A percentile compares a stretch with the other conserved stretches of the same genome.
Evolutionary conservation across 2,329 filamentous ascomycete species (phyloP).

Genomic region (Paecilomyces sp.): DNA sequence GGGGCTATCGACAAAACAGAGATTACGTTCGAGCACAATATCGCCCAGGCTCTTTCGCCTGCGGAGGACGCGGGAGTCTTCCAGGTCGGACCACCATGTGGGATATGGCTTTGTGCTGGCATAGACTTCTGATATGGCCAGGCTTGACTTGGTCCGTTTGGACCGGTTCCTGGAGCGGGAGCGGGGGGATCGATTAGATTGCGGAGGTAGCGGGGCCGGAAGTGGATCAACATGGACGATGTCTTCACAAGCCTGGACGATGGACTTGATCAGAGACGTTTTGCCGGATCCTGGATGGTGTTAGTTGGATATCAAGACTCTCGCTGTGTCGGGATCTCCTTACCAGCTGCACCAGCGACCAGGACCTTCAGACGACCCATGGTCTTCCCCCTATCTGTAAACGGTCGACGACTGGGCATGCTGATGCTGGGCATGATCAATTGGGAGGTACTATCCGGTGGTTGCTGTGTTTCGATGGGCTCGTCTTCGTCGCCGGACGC

Average conservation of each 20-base stretch:
- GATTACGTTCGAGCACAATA: conserved; percentile 76
- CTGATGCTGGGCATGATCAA: conserved; percentile 96
- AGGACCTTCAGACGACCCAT: conserved; percentile 87
- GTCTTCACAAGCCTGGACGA: conserved; percentile 79
- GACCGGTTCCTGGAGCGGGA: conserved; percentile 10
- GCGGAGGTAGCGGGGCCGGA: conserved; percentile 13
- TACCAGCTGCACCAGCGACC: conserved; percentile 71
- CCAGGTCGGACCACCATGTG: conserved; percentile 78
- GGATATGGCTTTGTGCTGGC: conserved; percentile 81
- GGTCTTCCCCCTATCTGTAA: conserved; percentile 76
- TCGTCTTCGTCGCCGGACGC: conserved; percentile 46
- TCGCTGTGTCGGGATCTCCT: conserved; percentile 6
- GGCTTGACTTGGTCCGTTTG: conserved; percentile 9
- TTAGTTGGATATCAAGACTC: conserved; percentile 1
- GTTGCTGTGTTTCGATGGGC: conserved; percentile 15
- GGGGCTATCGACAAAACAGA: conserved; percentile 87
- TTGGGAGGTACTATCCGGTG: conserved; percentile 49
- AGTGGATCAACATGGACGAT: conserved; percentile 84
- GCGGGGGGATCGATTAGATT: conserved; percentile 14
- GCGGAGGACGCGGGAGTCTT: conserved; percentile 54
- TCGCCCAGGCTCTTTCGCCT: conserved; percentile 68
- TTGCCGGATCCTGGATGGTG: conserved; percentile 65
- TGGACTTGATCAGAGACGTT: conserved; percentile 79
- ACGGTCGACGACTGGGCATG: conserved; percentile 82
- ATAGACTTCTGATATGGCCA: conserved; percentile 58